Conservation (phyloP, 2,329 filamentous ascomycete species). For the Botrytis elliptica region DNA sequence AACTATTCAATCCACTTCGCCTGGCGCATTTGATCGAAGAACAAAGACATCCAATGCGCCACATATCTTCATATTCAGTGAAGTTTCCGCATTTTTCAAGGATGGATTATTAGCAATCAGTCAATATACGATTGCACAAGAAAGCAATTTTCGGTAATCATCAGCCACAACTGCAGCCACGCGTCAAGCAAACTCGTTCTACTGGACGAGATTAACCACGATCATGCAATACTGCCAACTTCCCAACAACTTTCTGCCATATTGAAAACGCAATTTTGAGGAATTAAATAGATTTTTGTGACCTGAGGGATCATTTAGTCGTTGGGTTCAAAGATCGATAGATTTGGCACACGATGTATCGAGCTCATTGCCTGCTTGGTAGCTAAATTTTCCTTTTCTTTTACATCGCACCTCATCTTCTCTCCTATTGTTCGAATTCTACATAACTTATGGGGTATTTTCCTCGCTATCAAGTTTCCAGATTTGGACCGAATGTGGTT, state of each 20-base stretch:
- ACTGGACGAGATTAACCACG: neutral
- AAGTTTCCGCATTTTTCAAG: neutral
- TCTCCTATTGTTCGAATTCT: too few relatives aligned
- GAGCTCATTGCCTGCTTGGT: neutral
- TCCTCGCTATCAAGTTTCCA: neutral
- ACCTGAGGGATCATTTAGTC: neutral
- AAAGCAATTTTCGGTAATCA: neutral
- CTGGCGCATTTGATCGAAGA: too few relatives aligned
- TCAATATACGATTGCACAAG: neutral
- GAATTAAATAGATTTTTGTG: neutral
- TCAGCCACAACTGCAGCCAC: constrained; percentile 12
- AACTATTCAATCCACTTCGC: neutral
- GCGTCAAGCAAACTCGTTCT: neutral
- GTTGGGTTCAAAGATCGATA: neutral
- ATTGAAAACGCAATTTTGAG: too few relatives aligned
- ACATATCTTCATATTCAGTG: neutral
- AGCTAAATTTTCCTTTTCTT: neutral
- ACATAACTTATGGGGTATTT: neutral
- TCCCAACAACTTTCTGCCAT: neutral
- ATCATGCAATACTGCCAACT: constrained; percentile 11
- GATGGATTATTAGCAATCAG: neutral
- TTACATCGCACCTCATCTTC: neutral
- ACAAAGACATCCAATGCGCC: neutral
- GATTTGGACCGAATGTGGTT: neutral
- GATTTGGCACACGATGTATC: neutral